Evolutionary conservation across 108 stramenopile genomes (phyloP).

Genomic region (Tribonema minus): DNA sequence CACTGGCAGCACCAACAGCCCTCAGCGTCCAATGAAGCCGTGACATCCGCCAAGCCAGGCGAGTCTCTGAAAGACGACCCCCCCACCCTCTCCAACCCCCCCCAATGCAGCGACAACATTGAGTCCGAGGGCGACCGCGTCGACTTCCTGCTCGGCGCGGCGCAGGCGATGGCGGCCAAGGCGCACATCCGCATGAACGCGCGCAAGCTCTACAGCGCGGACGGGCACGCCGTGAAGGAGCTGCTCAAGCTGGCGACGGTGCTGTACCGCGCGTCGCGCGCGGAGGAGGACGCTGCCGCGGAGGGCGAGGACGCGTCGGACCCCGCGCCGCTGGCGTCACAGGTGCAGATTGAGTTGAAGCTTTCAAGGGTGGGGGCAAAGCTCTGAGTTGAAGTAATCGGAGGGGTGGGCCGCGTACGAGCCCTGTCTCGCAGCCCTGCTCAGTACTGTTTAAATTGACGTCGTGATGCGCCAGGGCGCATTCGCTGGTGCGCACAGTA

Average conservation of each 20-base stretch:
- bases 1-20: too few relatives aligned
- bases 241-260: conserved; percentile 65
- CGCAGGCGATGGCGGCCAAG: conserved; percentile 42
- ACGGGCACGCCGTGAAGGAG: conserved; percentile 71
- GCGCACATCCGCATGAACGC: conserved; percentile 63
- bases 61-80: too few relatives aligned
- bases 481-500: too few relatives aligned
- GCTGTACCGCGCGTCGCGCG: conserved; percentile 56
- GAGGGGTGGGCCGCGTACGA: too few relatives aligned
- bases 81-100: too few relatives aligned
- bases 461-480: too few relatives aligned
- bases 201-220: conserved; percentile 71
- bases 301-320: background rate
- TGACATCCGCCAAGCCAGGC: too few relatives aligned
- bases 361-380: too few relatives aligned
- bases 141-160: conserved; percentile 61
- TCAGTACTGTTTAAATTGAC: too few relatives aligned
- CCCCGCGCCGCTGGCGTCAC: background rate
- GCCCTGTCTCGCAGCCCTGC: too few relatives aligned
- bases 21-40: too few relatives aligned
- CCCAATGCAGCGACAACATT: conserved; percentile 57
- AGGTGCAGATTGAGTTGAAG: background rate
- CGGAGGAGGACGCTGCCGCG: conserved; percentile 18
- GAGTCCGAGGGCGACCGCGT: conserved; percentile 71
- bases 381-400: too few relatives aligned